A percentile compares a stretch with the other conserved stretches of the same genome.
phyloP scores from a whole-genome alignment of 2,329 filamentous ascomycete species.

The Aspergillus sp. region DNA sequence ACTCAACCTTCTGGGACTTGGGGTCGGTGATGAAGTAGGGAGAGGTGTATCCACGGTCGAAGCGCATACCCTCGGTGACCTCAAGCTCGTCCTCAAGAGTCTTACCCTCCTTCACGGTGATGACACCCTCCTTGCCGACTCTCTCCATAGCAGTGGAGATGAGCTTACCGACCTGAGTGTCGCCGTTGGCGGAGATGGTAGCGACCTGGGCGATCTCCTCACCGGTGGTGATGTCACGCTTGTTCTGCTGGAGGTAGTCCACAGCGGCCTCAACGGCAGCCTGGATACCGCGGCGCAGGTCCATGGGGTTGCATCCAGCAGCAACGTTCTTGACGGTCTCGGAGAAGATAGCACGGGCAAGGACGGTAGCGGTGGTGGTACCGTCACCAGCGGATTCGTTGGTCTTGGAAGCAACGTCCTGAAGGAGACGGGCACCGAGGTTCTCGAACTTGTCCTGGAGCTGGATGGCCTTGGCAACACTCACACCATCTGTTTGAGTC shows the following conservation, averaged over 20 bases:
- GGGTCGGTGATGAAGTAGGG: conserved; percentile 99
- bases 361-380: conserved; percentile 95
- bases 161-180: conserved; percentile 88
- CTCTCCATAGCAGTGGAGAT: conserved; percentile 99
- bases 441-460: conserved; percentile 99
- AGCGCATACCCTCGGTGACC: conserved; percentile 99
- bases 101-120: conserved; percentile 99
- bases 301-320: conserved; percentile 99
- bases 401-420: conserved; percentile 98
- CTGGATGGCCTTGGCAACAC: conserved; percentile 80
- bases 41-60: conserved; percentile 97
- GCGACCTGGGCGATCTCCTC: conserved; percentile 97
- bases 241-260: conserved; percentile 90
- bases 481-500: conserved; percentile 67
- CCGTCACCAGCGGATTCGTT: conserved; percentile 99
- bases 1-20: conserved; percentile 98
- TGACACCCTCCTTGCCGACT: conserved; percentile 99
- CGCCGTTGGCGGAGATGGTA: conserved; percentile 96
- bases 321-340: conserved; percentile 99
- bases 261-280: conserved; percentile 93
- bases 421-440: conserved; percentile 90
- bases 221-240: conserved; percentile 95
- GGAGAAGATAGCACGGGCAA: conserved; percentile 97
- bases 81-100: conserved; percentile 96
- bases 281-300: conserved; percentile 94